phyloP scores from a whole-genome alignment of 2,329 filamentous ascomycete genomes.

The Hortaea sp. region DNA sequence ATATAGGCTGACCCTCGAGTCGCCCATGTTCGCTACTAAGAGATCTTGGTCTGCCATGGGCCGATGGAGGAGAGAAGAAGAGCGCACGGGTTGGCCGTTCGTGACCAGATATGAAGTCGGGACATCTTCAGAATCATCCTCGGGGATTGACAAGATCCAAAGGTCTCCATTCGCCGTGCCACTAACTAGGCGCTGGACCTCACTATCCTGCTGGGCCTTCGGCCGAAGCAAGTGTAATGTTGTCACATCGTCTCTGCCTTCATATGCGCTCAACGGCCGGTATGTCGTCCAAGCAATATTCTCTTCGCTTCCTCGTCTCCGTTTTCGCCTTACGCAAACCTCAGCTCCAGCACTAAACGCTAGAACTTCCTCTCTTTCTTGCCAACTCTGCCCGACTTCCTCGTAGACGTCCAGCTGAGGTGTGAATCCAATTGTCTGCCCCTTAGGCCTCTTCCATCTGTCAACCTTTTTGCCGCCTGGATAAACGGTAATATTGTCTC shows the following conservation, averaged over 20 bases:
- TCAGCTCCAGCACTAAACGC: conserved; percentile 52
- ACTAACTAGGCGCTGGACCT: conserved; percentile 32
- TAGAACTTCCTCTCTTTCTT: conserved; percentile 44
- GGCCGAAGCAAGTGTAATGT: conserved; percentile 42
- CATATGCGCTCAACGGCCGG: conserved; percentile 39
- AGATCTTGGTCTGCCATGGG: conserved; percentile 22
- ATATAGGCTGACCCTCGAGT: conserved; percentile 28
- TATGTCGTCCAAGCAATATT: conserved; percentile 40
- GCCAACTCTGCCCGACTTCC: conserved; percentile 28
- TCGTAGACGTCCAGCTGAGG: conserved; percentile 31
- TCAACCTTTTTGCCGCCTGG: conserved; percentile 16
- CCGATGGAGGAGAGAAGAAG: conserved; percentile 24
- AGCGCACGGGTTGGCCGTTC: conserved; percentile 34
- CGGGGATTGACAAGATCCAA: conserved; percentile 24
- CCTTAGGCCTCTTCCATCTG: conserved; percentile 32
- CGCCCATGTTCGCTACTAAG: conserved; percentile 43
- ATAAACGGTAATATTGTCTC: conserved; percentile 25
- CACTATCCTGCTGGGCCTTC: conserved; percentile 29
- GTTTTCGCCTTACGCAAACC: conserved; percentile 40
- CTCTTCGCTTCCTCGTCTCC: conserved; percentile 14
- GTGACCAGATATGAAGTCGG: conserved; percentile 35
- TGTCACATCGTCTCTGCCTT: conserved; percentile 51
- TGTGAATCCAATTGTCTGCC: conserved; percentile 49
- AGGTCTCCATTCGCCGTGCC: conserved; percentile 48
- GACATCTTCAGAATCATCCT: conserved; percentile 10